Evolutionary conservation across 2,329 filamentous ascomycete species (phyloP).

Genomic region (Colletotrichum agaves): DNA sequence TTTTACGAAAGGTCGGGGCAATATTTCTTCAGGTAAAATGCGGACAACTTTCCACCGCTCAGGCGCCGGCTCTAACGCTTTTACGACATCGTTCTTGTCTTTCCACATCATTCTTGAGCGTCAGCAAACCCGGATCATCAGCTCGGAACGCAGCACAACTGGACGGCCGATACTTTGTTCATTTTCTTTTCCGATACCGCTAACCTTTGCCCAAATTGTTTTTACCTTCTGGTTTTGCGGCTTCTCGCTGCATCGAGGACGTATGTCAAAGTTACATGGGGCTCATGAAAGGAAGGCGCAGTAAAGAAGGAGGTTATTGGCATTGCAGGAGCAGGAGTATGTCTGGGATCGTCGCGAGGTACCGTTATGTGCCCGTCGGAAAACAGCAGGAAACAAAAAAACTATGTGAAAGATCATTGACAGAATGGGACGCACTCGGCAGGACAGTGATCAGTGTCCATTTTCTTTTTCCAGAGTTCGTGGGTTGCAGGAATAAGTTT

Average conservation of each 20-base stretch:
- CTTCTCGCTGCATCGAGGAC: background rate
- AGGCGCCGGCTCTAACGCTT: conserved; percentile 19
- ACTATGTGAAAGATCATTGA: background rate
- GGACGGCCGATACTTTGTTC: conserved; percentile 1
- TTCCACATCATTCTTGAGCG: conserved; percentile 10
- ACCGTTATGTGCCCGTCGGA: background rate
- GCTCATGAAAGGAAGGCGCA: conserved; percentile 9
- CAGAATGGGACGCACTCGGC: background rate
- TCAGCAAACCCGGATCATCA: conserved; percentile 18
- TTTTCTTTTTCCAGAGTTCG: background rate
- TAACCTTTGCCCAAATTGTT: conserved; percentile 5
- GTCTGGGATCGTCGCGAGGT: background rate
- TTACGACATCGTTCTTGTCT: conserved; percentile 25
- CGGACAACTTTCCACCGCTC: conserved; percentile 11
- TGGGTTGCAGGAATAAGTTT: background rate
- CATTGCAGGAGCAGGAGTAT: conserved; percentile 6
- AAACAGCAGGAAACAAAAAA: background rate
- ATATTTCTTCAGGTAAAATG: background rate
- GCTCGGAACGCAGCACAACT: background rate
- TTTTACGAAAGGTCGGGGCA: conserved; percentile 1
- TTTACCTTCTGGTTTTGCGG: background rate
- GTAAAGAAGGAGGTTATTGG: background rate
- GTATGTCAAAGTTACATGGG: background rate
- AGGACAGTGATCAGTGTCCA: conserved; percentile 8
- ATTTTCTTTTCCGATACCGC: background rate